Evolutionary conservation across 2,329 filamentous ascomycete species (phyloP).

Genomic region (Claviceps monticola): DNA sequence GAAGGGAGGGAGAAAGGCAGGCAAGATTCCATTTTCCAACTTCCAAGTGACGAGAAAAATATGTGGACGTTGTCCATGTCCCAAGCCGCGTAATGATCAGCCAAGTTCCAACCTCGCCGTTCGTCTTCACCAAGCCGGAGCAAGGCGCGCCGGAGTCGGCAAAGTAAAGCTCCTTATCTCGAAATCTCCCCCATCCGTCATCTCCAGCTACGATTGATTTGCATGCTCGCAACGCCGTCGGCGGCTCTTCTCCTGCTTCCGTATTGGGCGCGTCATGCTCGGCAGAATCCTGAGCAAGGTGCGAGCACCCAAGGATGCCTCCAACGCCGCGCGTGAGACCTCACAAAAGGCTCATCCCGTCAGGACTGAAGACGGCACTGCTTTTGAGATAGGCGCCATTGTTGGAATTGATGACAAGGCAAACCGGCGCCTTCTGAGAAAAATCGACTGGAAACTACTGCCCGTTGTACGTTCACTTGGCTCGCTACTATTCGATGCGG

Average conservation of each 20-base stretch:
- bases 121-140: neutral
- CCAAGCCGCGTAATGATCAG: neutral
- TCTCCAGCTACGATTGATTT: neutral
- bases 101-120: neutral
- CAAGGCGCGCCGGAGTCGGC: neutral
- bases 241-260: neutral
- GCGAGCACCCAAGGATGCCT: neutral
- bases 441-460: slow-evolving; percentile 12
- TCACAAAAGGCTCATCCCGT: neutral
- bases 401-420: neutral
- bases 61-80: too few relatives aligned
- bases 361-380: neutral
- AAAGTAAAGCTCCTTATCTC: neutral
- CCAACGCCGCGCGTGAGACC: neutral
- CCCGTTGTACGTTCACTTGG: slow-evolving; percentile 9
- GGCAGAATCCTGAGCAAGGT: neutral
- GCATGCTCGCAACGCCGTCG: neutral
- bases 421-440: slow-evolving; percentile 2
- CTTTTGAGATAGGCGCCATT: neutral
- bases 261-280: neutral
- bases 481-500: neutral
- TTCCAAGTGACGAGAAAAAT: too few relatives aligned
- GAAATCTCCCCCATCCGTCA: neutral
- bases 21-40: too few relatives aligned
- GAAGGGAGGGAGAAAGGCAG: too few relatives aligned